Base-by-base conservation (phyloP, 768 basidiomycete genomes). In the Hygrocybe punicea region DNA sequence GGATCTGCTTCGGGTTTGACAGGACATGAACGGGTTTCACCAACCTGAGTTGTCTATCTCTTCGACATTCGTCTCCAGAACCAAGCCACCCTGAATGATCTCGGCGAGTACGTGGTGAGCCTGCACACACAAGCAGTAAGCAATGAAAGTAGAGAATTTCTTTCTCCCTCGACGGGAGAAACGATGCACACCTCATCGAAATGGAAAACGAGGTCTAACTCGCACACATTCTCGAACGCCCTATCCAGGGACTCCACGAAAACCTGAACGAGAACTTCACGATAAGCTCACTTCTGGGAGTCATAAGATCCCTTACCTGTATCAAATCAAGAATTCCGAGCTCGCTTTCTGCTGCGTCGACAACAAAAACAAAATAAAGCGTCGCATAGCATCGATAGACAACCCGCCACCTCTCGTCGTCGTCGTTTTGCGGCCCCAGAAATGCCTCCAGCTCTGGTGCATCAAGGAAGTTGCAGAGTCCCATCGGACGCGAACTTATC, bases 201-300 rank as follows among this genome's bases (percentile, higher is more conserved):
- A 70, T 98, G 95, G 71, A 98, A 99, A 51, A 99, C 95, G 11
- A 99, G 81, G 71, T 99, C 97, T 45, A 99, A 78, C 71, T 99
- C 97, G 73, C 97, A 98, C 0, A 99, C 97, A 66, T 98, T 98
- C 77, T 97, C 93, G 68, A 98, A 99, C 14, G 93, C 86, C 36
- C 93, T 80, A 72, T 99, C 97, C 35, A 99, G 80, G 3, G 92
- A 88, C 76, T 99, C 97, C 57, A 99, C 97, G 66, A 99, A 93
- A 16, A 99, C 97, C 95, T 95, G 34, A 29, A 35, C 4, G 24
- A 14, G 17, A 17, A n/a, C 13, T 33, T n/a, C 42, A 19, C 23
- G 7, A 21, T n/a, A 40, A 45, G 40, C 19, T 21, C 40, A 24
- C 14, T n/a, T 14, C 6, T 14, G 37, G 36, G 8, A 55, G 9